Base-by-base conservation (phyloP, 768 basidiomycete species). In the Leccinum pellstonianum region DNA sequence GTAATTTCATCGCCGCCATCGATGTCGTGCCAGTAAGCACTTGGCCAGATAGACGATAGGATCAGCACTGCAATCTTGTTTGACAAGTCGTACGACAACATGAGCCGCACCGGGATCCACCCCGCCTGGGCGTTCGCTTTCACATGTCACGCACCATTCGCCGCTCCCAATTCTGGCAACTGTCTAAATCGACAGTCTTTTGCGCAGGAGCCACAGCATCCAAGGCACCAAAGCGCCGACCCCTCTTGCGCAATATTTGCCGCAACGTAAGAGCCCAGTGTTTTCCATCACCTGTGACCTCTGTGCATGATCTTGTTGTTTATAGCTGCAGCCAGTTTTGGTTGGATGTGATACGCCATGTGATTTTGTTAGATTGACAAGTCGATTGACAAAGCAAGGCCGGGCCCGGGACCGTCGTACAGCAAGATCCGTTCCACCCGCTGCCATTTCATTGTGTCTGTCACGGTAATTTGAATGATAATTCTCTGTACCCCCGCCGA, bases 61-160 rank as follows among this genome's bases (percentile, higher is more conserved):
- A 46, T 37, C 52, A 23, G 19, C 29, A 5, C 33, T 25, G 53
- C 31, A 56, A 63, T 59, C 47, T 50, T 51, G 58, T 37, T 29
- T 23, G 12, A 46, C 23, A 23, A 38, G 41, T 21, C 43, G n/a
- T 5, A 43, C 43, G n/a, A 19, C 3, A 43, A 43, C 5, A n/a
- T 10, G 52, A 37, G 33, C 35, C 35, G 27, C 35, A 23, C 52
- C 21, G 1, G 15, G 33, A 37, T 33, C 14, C 21, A 19, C 33
- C 31, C 27, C 23, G 41, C 41, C 43, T 46, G 10, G 43, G 43
- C 53, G 38, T 46, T 10, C 19, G 9, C 54, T 53, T 49, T 56
- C 63, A 54, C 43, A 46, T 46, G 43, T 19, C 43, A 46, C 43
- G n/a, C 43, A 46, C 43, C 43, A 46, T 46, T 46, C 19, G 10